Base-by-base conservation (phyloP, 805 yeast species). In the Ogataea siamensis region DNA sequence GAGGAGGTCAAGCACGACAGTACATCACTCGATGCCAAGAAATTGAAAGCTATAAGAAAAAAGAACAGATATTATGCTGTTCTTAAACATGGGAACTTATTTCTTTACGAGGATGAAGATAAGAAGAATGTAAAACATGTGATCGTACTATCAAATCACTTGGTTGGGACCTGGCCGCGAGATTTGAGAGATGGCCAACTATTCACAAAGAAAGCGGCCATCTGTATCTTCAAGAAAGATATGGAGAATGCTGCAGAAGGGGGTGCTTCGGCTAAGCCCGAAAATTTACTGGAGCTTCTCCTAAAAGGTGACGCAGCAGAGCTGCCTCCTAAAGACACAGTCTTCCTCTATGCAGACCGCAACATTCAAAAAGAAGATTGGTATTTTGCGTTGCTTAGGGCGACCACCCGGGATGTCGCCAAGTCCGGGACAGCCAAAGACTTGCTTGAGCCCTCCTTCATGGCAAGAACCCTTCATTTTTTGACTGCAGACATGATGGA, bases 361-460 rank as follows among this genome's bases (percentile, higher is more conserved):
- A 87, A 88, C 49, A 73, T 73, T 39, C 88, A 83, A 32, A 91
- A 91, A 54, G 99, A 93, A 60, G 96, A 91, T 57, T 81, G 96
- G 84, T 93, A 91, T 57, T 88, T 87, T 60, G 80, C 86, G 1
- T 66, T 93, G 38, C 69, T 91, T n/a, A 69, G 81, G 40, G 94
- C 94, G 1, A 75, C 91, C 0, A 83, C 82, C 43, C 61, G 63
- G 5, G 63, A 61, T 7, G 46, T 49, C 11, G 19, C 49, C 28
- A 46, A 37, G 28, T 40, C 53, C 19, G 48, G 43, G 32, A 37
- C 44, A 3, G 40, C 49, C 2, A 46, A 55, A 5, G 67, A 66
- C 35, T 34, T 57, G 5, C 35, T 78, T 13, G 78, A 80, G 37
- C 87, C 97, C 1, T 53, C 69, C 1, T 41, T 75, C 0, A 70